Percentiles rank a stretch among this genome's conserved stretches.
Evolutionary conservation across 1,284 basidiomycete genomes (phyloP).

Genomic region (Moesziomyces aphidis): DNA sequence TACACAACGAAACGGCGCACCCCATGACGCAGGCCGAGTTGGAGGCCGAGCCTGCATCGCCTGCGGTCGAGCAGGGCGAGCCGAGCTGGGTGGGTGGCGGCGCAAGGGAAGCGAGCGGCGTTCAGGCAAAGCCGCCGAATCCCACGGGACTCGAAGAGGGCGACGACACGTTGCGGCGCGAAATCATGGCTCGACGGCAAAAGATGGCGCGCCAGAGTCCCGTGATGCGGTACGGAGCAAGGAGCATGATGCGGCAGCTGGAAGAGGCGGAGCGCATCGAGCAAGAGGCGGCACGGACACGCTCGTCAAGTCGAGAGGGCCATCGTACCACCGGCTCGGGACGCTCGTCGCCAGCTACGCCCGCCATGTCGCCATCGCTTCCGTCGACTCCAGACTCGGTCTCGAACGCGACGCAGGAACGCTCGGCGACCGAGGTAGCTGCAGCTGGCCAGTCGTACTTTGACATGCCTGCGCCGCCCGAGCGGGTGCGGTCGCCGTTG

Average conservation of each 20-base stretch:
- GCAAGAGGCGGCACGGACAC: constrained; percentile 17
- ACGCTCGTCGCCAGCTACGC: constrained; percentile 20
- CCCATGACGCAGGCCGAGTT: constrained; percentile 32
- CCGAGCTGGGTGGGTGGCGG: background rate
- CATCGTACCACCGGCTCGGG: constrained; percentile 15
- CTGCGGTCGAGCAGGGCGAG: constrained; percentile 9
- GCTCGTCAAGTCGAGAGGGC: constrained; percentile 18
- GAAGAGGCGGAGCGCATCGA: constrained; percentile 42
- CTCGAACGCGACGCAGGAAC: constrained; percentile 25
- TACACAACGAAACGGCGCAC: constrained; percentile 33
- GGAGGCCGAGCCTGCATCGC: constrained; percentile 26
- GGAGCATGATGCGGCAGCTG: constrained; percentile 50
- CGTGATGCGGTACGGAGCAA: constrained; percentile 28
- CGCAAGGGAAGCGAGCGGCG: background rate
- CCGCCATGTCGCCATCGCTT: constrained; percentile 22
- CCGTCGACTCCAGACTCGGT: constrained; percentile 19
- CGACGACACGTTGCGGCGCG: constrained; percentile 32
- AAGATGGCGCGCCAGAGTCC: constrained; percentile 27
- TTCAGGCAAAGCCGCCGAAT: constrained; percentile 2
- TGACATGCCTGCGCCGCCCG: constrained; percentile 14
- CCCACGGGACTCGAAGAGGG: constrained; percentile 23
- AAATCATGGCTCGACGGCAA: constrained; percentile 31
- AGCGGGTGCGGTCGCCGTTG: constrained; percentile 37
- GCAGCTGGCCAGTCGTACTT: constrained; percentile 21
- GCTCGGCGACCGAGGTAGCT: background rate